Evolutionary conservation across 2,329 filamentous ascomycete genomes (phyloP).

Genomic region (Cryphonectria nitschkei): DNA sequence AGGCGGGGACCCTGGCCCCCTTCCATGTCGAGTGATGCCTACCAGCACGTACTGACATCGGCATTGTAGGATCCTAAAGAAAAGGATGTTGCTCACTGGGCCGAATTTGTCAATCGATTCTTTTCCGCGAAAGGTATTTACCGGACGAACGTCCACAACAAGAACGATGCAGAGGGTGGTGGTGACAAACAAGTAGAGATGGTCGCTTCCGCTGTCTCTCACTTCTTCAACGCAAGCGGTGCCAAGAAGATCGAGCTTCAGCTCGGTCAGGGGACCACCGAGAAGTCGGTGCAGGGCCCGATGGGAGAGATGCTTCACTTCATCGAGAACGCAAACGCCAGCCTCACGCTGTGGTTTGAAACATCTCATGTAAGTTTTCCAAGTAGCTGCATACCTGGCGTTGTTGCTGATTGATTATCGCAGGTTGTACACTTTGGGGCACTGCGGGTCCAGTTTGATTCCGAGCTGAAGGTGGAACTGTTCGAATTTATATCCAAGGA

Average conservation of each 20-base stretch:
- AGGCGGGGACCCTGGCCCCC: background rate
- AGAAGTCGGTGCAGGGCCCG: constrained; percentile 62
- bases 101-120: constrained; percentile 76
- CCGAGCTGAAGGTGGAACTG: constrained; percentile 78
- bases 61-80: constrained; percentile 55
- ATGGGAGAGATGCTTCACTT: constrained; percentile 55
- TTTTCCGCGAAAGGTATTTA: constrained; percentile 80
- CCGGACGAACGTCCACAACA: constrained; percentile 44
- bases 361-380: constrained; percentile 73
- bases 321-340: constrained; percentile 76
- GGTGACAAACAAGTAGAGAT: constrained; percentile 84
- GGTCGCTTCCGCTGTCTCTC: constrained; percentile 75
- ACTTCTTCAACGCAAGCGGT: constrained; percentile 88
- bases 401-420: background rate
- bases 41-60: constrained; percentile 26
- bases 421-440: constrained; percentile 55
- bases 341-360: constrained; percentile 87
- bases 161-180: constrained; percentile 21
- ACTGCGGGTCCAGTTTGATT: constrained; percentile 79
- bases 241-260: constrained; percentile 85
- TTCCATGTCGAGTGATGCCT: background rate
- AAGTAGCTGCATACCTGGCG: background rate
- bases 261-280: constrained; percentile 67
- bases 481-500: constrained; percentile 78
- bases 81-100: constrained; percentile 75